Evolutionary conservation across 176 grass and related monocot species (phyloP).

Genomic region (Aegilops longissima): DNA sequence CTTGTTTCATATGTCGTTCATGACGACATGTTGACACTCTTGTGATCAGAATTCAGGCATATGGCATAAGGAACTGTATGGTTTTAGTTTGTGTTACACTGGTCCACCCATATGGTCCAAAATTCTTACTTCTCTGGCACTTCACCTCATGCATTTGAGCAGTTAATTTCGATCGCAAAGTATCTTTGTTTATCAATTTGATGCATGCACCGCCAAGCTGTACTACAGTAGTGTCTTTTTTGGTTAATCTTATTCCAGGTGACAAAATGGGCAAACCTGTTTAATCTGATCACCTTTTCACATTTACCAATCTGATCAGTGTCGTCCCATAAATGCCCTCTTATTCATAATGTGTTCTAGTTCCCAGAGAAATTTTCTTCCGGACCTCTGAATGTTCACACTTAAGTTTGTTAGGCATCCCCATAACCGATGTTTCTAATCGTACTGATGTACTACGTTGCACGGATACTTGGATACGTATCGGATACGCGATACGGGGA

Average conservation of each 20-base stretch:
- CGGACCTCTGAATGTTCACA: neutral
- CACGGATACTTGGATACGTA: no score
- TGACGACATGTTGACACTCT: neutral
- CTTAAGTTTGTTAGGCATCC: neutral
- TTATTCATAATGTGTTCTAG: neutral
- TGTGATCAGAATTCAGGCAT: neutral
- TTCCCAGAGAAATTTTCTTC: constrained; percentile 4
- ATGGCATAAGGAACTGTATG: neutral
- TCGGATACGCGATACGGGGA: no score
- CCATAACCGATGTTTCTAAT: neutral
- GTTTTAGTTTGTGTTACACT: neutral
- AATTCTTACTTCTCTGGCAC: neutral
- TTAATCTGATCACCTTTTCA: neutral
- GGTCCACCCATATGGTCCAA: neutral
- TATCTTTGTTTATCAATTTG: neutral
- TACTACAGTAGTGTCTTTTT: neutral
- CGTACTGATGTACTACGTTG: neutral
- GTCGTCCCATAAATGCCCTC: neutral
- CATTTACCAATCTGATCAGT: neutral
- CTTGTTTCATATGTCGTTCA: neutral
- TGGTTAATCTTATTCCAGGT: neutral
- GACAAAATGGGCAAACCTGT: neutral
- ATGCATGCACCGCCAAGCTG: neutral
- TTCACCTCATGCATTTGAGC: neutral
- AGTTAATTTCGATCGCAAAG: neutral